A percentile compares a stretch with the other conserved stretches of the same genome.
Evolutionary conservation across 2,329 filamentous ascomycete species (phyloP).

Genomic region (Colletotrichum chlorophyti): DNA sequence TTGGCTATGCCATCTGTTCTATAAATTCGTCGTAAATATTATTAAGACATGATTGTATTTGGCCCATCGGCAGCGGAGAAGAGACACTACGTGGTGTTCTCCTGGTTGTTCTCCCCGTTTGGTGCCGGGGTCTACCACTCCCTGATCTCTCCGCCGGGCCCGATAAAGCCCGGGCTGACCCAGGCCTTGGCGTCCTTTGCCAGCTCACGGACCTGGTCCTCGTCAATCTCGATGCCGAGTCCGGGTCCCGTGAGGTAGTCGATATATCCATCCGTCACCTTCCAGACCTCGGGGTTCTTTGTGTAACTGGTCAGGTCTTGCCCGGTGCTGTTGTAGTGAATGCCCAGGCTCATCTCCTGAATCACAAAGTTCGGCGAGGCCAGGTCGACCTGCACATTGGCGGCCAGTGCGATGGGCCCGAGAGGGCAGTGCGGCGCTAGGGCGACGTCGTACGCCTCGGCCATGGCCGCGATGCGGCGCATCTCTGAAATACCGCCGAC

Average conservation of each 20-base stretch:
- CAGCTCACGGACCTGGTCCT: slow-evolving; percentile 68
- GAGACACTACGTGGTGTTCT: background rate
- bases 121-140: slow-evolving; percentile 78
- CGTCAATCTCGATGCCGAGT: slow-evolving; percentile 74
- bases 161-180: slow-evolving; percentile 71
- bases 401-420: slow-evolving; percentile 76
- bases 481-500: slow-evolving; percentile 77
- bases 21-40: too few relatives aligned
- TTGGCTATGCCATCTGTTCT: too few relatives aligned
- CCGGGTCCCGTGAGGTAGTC: slow-evolving; percentile 65
- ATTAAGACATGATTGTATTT: too few relatives aligned
- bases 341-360: slow-evolving; percentile 80
- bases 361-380: slow-evolving; percentile 72
- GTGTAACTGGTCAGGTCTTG: slow-evolving; percentile 72
- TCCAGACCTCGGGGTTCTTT: slow-evolving; percentile 69
- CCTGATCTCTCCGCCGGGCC: slow-evolving; percentile 69
- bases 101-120: background rate
- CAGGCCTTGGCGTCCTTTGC: slow-evolving; percentile 67
- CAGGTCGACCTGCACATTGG: slow-evolving; percentile 71
- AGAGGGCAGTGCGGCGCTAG: slow-evolving; percentile 78
- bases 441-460: slow-evolving; percentile 76
- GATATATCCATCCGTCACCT: slow-evolving; percentile 71
- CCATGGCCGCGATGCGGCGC: slow-evolving; percentile 72
- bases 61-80: background rate
- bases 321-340: slow-evolving; percentile 77